Base-by-base conservation (phyloP, 192 early-diverging fungal genomes). In the Coemansia sp. region DNA sequence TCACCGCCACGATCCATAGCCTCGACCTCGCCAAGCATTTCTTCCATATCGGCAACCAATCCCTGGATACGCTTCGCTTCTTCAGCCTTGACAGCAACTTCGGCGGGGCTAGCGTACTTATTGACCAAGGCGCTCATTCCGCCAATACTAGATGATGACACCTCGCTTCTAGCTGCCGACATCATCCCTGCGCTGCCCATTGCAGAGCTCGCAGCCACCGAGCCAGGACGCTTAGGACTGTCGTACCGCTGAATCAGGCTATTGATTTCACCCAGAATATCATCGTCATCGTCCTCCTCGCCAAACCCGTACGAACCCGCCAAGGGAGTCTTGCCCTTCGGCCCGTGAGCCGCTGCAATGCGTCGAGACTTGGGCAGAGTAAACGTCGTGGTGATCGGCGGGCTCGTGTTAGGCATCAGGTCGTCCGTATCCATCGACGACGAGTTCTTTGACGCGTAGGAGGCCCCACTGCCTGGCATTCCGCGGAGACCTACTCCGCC, bases 41-140 rank as follows among this genome's bases (percentile, higher is more conserved):
- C 80, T 45, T 78, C 76, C 80, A 83, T 78, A 31, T 78, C 80
- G 1, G 80, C 72, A 42, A 77, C 76, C 44, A 82, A 55, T 2
- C 72, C 69, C 46, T 58, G 66, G 15, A 72, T 71, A 1, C 63
- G 62, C 27, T 34, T 34, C 10, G 63, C 57, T 5, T 39, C 45
- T 21, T 50, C 32, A 14, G 17, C 60, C n/a, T 21, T 58, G 55
- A 58, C 31, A 15, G 14, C 29, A 7, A 44, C 38, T 1, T 67
- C 61, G 9, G 38, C 60, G 0, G 80, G 80, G 53, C 76, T 75
- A 2, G 80, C 66, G 32, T 83, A 83, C 58, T 83, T 83, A 25
- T 62, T 46, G 1, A 68, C 73, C 60, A 83, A 38, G 21, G 70
- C 73, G 7, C 51, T 55, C 80, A 82, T 82, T 37, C 55, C 69